Percentiles rank a stretch among this genome's conserved stretches.
These are phyloP conservation scores for Podila clonocystis DNA, from an alignment of 192 early-diverging fungal species.

Conservation along the genomic window DNA sequence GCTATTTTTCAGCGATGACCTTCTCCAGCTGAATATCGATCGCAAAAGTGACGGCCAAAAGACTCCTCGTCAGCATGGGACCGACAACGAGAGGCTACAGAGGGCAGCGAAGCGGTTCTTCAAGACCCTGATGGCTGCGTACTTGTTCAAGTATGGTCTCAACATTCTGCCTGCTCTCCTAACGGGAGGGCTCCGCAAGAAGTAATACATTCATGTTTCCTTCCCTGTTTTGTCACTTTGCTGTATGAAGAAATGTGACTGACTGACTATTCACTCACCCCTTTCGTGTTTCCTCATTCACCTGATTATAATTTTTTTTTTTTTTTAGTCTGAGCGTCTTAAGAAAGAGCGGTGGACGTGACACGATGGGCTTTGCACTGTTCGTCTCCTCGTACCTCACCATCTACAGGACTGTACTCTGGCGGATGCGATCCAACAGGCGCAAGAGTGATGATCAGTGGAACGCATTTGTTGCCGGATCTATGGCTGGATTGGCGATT, in stretches of 20 bases:
- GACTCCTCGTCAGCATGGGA: too few species aligned
- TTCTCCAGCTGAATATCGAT: too few species aligned
- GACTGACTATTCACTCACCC: not conserved
- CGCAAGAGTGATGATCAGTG: slow-evolving; percentile 57
- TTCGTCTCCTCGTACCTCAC: slow-evolving; percentile 72
- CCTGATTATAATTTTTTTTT: not conserved
- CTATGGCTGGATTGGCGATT: slow-evolving; percentile 67
- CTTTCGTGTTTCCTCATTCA: too few species aligned
- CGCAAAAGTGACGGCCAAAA: too few species aligned
- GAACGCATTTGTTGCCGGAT: slow-evolving; percentile 72
- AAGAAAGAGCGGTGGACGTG: slow-evolving; percentile 61
- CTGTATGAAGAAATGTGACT: too few species aligned
- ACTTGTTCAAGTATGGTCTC: slow-evolving; percentile 66
- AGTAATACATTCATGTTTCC: too few species aligned
- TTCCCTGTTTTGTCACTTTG: too few species aligned
- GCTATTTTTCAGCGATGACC: too few species aligned
- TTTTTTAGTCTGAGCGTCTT: slow-evolving; percentile 46
- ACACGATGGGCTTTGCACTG: slow-evolving; percentile 71
- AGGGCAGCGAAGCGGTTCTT: slow-evolving; percentile 69
- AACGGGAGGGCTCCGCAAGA: slow-evolving; percentile 62
- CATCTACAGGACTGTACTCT: slow-evolving; percentile 71
- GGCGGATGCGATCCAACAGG: slow-evolving; percentile 63
- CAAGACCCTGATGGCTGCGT: slow-evolving; percentile 69
- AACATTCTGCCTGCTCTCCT: slow-evolving; percentile 62
- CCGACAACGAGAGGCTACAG: slow-evolving; percentile 30